Evolutionary conservation across 371 early-diverging fungal genomes (phyloP).

Genomic region (Paramicrosporidium saccamoebae): DNA sequence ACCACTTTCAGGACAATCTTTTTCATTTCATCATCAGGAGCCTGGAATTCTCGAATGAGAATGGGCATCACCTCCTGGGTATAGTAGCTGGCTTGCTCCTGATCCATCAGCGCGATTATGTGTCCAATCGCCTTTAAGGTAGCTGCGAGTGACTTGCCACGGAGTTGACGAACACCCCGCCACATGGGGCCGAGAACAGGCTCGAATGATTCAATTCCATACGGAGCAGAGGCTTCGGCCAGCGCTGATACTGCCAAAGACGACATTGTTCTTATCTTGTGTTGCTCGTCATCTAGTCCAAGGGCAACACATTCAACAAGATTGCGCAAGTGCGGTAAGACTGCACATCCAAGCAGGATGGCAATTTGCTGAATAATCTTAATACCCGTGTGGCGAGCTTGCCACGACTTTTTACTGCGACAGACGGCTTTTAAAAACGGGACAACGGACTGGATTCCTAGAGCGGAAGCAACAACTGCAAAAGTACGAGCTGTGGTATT

Average conservation of each 20-base stretch:
- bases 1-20: constrained; percentile 86
- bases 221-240: constrained; percentile 86
- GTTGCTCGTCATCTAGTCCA: constrained; percentile 77
- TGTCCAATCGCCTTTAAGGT: constrained; percentile 88
- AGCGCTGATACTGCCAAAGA: constrained; percentile 75
- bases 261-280: constrained; percentile 75
- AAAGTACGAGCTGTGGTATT: constrained; percentile 92
- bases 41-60: constrained; percentile 74
- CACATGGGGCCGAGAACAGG: constrained; percentile 57
- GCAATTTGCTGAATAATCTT: constrained; percentile 89
- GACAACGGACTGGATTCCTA: constrained; percentile 70
- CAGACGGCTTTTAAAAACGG: constrained; percentile 90
- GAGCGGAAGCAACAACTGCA: constrained; percentile 78
- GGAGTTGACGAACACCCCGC: constrained; percentile 68
- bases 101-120: constrained; percentile 85
- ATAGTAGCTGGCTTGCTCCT: constrained; percentile 66
- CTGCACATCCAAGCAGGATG: constrained; percentile 64
- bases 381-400: constrained; percentile 90
- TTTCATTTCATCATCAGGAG: constrained; percentile 90
- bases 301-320: constrained; percentile 63
- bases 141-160: constrained; percentile 85
- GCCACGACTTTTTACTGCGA: constrained; percentile 77
- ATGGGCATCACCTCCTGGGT: constrained; percentile 68
- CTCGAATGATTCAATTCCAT: constrained; percentile 91
- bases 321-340: constrained; percentile 66